Percentiles rank a stretch among this genome's conserved stretches.
These are phyloP conservation scores for Trichocladium uniseriatum DNA, from an alignment of 495 filamentous ascomycete species.

Conservation along the genomic window DNA sequence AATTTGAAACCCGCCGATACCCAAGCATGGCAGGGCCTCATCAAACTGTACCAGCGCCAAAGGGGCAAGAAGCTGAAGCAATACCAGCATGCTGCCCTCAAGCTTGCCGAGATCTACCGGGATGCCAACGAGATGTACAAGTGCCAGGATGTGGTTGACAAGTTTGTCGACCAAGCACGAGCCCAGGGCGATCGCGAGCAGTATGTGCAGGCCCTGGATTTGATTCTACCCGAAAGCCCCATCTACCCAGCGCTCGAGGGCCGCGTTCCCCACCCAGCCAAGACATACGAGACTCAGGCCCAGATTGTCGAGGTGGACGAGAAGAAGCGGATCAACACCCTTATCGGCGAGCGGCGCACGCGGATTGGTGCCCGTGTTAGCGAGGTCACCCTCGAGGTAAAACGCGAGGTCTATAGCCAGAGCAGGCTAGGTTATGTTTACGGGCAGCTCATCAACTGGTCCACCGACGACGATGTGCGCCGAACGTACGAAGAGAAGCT, in stretches of 20 bases:
- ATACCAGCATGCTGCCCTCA: constrained; percentile 62
- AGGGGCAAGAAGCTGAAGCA: constrained; percentile 55
- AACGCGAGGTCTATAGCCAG: constrained; percentile 63
- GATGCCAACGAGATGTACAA: constrained; percentile 55
- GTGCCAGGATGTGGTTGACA: constrained; percentile 75
- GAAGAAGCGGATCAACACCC: constrained; percentile 79
- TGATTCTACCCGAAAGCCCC: constrained; percentile 67
- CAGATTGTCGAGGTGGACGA: constrained; percentile 80
- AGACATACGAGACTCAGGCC: constrained; percentile 75
- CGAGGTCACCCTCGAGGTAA: constrained; percentile 79
- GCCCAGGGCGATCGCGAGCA: constrained; percentile 61
- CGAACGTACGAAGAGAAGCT: constrained; percentile 85
- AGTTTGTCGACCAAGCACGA: constrained; percentile 60
- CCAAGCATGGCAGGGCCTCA: constrained; percentile 84
- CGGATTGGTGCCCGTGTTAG: constrained; percentile 74
- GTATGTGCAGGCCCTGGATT: constrained; percentile 59
- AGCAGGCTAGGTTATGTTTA: constrained; percentile 70
- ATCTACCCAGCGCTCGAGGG: constrained; percentile 81
- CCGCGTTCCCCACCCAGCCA: constrained; percentile 65
- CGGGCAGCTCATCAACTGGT: constrained; percentile 77
- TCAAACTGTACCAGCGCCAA: constrained; percentile 75
- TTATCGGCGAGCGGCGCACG: constrained; percentile 82
- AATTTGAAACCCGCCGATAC: constrained; percentile 40
- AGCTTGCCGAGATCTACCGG: constrained; percentile 64
- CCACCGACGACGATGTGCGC: constrained; percentile 72